phyloP scores from a whole-genome alignment of 2,329 filamentous ascomycete genomes.

The Byssochlamys sp. region DNA sequence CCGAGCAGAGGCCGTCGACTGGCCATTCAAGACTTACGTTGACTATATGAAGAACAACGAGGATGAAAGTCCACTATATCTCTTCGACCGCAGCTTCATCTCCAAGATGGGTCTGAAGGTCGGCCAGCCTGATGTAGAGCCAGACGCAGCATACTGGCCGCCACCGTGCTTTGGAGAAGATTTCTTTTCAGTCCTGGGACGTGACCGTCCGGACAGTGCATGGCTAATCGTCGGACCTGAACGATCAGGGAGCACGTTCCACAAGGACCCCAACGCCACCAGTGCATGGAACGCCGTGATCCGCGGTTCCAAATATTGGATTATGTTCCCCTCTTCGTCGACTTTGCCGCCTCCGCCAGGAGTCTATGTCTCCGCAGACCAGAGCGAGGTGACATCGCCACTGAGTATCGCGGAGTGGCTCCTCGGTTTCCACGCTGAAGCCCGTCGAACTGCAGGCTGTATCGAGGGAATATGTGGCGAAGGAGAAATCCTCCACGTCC shows the following conservation, averaged over 20 bases:
- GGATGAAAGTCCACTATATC: conserved; percentile 84
- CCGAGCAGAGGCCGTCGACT: conserved; percentile 86
- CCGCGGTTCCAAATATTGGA: conserved; percentile 89
- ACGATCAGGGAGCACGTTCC: conserved; percentile 84
- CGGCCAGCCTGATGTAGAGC: conserved; percentile 34
- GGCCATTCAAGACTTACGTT: conserved; percentile 71
- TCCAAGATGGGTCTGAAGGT: conserved; percentile 69
- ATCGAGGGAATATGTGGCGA: conserved; percentile 72
- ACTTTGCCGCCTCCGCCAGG: conserved; percentile 63
- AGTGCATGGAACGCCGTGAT: conserved; percentile 90
- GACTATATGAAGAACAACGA: conserved; percentile 68
- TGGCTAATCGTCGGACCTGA: conserved; percentile 89
- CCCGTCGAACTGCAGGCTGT: conserved; percentile 65
- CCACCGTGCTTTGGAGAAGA: conserved; percentile 80
- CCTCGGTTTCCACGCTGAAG: conserved; percentile 76
- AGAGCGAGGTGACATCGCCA: conserved; percentile 85
- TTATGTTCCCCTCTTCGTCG: conserved; percentile 77
- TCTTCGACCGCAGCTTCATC: conserved; percentile 80
- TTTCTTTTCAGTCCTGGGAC: conserved; percentile 67
- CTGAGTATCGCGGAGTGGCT: conserved; percentile 96
- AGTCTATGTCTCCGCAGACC: conserved; percentile 79
- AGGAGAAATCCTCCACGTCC: conserved; percentile 85
- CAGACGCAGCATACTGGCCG: conserved; percentile 59
- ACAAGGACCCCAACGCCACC: conserved; percentile 66
- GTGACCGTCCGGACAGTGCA: conserved; percentile 72